phyloP scores from a whole-genome alignment of 345 rosid species.

The Euphorbia tirucalli region DNA sequence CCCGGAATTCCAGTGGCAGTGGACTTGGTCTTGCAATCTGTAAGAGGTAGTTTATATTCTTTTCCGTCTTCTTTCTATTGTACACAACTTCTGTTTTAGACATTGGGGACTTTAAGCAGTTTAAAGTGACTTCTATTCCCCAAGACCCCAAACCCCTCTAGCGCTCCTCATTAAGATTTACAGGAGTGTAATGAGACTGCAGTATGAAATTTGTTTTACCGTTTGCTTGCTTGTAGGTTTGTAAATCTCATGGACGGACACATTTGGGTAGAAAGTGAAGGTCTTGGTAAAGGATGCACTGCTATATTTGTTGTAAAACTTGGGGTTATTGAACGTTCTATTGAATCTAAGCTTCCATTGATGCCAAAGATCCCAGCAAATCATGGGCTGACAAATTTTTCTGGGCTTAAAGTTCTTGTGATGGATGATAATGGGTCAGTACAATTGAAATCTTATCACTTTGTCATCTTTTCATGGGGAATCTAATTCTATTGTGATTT shows the following conservation, averaged over 20 bases:
- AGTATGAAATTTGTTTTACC: slow-evolving; percentile 1
- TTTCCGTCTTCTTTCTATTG: background rate
- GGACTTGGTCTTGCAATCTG: slow-evolving; percentile 99
- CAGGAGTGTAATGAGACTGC: background rate
- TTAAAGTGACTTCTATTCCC: background rate
- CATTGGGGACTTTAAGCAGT: background rate
- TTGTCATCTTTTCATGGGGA: background rate
- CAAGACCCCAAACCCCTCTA: background rate
- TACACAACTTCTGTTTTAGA: background rate
- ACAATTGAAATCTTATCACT: slow-evolving; percentile 12
- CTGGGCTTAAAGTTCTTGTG: slow-evolving; percentile 90
- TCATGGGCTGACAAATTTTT: slow-evolving; percentile 54
- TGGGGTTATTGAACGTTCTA: slow-evolving; percentile 49
- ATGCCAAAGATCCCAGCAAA: slow-evolving; percentile 38
- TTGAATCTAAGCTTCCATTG: slow-evolving; percentile 48
- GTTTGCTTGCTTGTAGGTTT: slow-evolving; percentile 54
- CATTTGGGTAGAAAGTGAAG: slow-evolving; percentile 95
- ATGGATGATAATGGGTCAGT: slow-evolving; percentile 92
- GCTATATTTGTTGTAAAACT: slow-evolving; percentile 82
- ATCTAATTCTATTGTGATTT: background rate
- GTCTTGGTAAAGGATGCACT: slow-evolving; percentile 90
- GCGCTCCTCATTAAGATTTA: background rate
- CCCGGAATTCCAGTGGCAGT: slow-evolving; percentile 74
- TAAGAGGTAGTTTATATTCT: slow-evolving; percentile 57
- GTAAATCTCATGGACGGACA: slow-evolving; percentile 97